Percentiles rank a stretch among this genome's conserved stretches.
Conservation (phyloP, 176 grass and related monocot genomes). For the Thinopyrum elongatum region DNA sequence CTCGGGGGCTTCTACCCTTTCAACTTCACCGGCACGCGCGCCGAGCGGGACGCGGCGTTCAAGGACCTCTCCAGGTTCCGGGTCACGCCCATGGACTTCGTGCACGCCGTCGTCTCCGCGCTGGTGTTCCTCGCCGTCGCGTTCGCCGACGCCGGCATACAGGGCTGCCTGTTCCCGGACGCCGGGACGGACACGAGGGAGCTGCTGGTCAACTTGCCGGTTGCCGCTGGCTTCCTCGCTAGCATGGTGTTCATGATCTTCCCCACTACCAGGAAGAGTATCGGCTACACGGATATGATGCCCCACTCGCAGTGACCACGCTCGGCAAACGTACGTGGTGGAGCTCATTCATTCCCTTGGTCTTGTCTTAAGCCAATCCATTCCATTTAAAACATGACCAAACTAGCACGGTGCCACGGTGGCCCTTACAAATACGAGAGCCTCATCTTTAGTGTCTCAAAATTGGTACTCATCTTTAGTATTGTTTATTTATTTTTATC, state of each 20-base stretch:
- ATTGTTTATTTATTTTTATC: too few species aligned
- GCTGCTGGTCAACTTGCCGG: slow-evolving; percentile 60
- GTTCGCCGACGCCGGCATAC: slow-evolving; percentile 33
- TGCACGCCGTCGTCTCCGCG: slow-evolving; percentile 50
- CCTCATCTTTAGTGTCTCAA: too few species aligned
- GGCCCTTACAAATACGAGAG: too few species aligned
- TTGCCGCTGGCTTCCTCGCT: not conserved
- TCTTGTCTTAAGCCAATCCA: too few species aligned
- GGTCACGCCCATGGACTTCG: slow-evolving; percentile 35
- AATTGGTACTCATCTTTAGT: too few species aligned
- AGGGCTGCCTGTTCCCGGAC: slow-evolving; percentile 60
- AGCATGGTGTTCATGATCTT: slow-evolving; percentile 13
- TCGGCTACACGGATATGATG: slow-evolving; percentile 11
- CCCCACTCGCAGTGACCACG: slow-evolving; percentile 7
- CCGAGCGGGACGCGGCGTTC: not conserved
- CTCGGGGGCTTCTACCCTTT: not conserved
- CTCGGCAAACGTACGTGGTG: not conserved
- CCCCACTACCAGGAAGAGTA: slow-evolving; percentile 2
- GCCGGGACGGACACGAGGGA: slow-evolving; percentile 31
- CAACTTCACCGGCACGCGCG: slow-evolving; percentile 6
- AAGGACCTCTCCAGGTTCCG: not conserved
- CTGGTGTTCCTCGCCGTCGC: slow-evolving; percentile 55
- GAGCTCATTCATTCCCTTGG: not conserved
- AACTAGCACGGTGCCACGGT: too few species aligned
- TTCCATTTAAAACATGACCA: too few species aligned